phyloP scores from a whole-genome alignment of 2,329 filamentous ascomycete genomes.

The Hysterium pulicare region DNA sequence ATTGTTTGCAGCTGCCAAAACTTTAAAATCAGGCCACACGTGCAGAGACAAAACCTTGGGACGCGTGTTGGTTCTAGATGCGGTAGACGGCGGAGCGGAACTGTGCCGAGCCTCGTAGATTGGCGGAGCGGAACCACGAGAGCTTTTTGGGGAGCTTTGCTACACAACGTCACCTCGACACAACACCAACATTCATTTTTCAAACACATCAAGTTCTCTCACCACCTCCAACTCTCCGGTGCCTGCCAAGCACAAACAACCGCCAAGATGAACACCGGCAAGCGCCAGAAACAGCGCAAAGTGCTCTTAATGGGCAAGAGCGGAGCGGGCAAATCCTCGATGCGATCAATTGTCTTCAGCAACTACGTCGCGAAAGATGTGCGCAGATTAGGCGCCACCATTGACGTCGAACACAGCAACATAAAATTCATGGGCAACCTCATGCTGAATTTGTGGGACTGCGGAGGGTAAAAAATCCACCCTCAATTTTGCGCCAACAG shows the following conservation, averaged over 20 bases:
- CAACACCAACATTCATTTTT: neutral
- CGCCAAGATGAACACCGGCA: conserved; percentile 35
- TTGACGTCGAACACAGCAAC: conserved; percentile 97
- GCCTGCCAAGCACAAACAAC: neutral
- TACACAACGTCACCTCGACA: too few species aligned
- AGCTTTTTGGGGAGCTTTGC: too few species aligned
- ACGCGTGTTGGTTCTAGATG: too few species aligned
- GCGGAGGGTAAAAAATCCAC: conserved; percentile 65
- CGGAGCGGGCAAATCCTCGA: conserved; percentile 95
- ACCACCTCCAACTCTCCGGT: too few species aligned
- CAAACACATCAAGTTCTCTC: neutral
- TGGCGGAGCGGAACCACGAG: neutral
- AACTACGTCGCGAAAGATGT: conserved; percentile 98
- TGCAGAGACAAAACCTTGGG: too few species aligned
- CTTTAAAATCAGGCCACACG: too few species aligned
- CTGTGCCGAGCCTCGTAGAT: too few species aligned
- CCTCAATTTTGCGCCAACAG: too few species aligned
- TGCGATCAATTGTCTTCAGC: conserved; percentile 98
- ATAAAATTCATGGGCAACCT: conserved; percentile 98
- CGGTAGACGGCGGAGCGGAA: too few species aligned
- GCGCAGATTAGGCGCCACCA: conserved; percentile 85
- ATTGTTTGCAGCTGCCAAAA: too few species aligned
- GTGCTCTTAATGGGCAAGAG: conserved; percentile 75
- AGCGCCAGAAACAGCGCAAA: conserved; percentile 53
- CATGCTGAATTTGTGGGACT: conserved; percentile 97